Evolutionary conservation across 352 stramenopile genomes (phyloP).

Genomic region (Phytophthora hybrid): DNA sequence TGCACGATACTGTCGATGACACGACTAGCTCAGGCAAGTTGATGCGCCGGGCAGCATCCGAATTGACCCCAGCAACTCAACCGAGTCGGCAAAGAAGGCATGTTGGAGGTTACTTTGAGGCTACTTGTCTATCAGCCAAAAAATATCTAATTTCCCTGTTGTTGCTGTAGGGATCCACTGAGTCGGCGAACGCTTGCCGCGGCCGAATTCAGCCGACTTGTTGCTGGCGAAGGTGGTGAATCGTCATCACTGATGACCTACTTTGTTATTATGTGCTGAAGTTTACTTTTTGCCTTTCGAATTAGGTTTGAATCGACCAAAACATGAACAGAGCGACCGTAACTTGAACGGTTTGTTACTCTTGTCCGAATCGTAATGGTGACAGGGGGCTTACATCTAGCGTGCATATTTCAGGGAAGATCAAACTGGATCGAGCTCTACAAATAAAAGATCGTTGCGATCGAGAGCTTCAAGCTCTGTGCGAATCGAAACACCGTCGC

Average conservation of each 20-base stretch:
- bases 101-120: background rate
- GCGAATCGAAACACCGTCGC: conserved; percentile 45
- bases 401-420: conserved; percentile 23
- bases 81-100: background rate
- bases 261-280: background rate
- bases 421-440: conserved; percentile 66
- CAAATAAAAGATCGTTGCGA: conserved; percentile 65
- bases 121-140: background rate
- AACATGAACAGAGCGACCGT: background rate
- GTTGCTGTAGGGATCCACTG: background rate
- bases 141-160: background rate
- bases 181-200: background rate
- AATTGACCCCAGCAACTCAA: background rate
- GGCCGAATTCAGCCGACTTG: background rate
- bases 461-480: conserved; percentile 53
- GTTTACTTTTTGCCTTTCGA: background rate
- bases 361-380: background rate
- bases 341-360: conserved; percentile 7
- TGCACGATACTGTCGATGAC: background rate
- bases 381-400: too few relatives aligned
- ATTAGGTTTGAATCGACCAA: background rate
- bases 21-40: background rate
- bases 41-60: background rate
- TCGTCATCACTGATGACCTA: background rate
- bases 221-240: background rate